Base-by-base conservation (phyloP, 345 rosid species). In the Euclidium syriacum region DNA sequence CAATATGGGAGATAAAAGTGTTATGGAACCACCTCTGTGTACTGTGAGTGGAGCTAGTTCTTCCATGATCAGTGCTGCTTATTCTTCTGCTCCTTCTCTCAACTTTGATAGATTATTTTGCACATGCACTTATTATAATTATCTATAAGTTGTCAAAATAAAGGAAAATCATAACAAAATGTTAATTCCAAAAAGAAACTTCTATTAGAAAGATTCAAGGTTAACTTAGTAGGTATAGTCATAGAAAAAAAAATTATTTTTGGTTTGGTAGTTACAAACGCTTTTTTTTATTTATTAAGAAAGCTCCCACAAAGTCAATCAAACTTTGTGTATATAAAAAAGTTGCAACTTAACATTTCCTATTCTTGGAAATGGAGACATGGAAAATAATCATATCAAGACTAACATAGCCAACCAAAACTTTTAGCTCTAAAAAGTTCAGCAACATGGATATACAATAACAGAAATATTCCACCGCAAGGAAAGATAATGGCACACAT, bases 51-150 rank as follows among this genome's bases (percentile, higher is more conserved):
- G 18, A 82, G 79, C n/a, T n/a, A n/a, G 63, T 64, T 92, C 96
- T 68, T 92, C 98, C 98, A 92, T 92, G 57, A 92, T 89, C 80
- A 92, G 16, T 65, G 98, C 91, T 62, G 98, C 98, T 41, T 92
- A 89, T 58, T 92, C 96, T 40, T 87, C 98, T 46, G 98, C 96
- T 72, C 91, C 91, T 51, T 92, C 91, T 62, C 87, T 85, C 74
- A 92, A 74, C 78, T 94, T 81, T n/a, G 95, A 82, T 52, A 92
- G 68, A 70, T 83, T 84, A 71, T 86, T n/a, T 89, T 56, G 88
- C 98, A 8, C 96, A 89, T 44, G 98, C 98, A 65, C 98, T 92
- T 10, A 92, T 36, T 87, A 83, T 86, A 56, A 92, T 89, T 18
- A 92, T 92, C 98, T 92, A 57, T 7, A 56, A 4, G 40, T 71